A percentile compares a stretch with the other conserved stretches of the same genome.
These are phyloP conservation scores for Mrakia gelida DNA, from an alignment of 768 basidiomycete genomes.

Conservation along the genomic window DNA sequence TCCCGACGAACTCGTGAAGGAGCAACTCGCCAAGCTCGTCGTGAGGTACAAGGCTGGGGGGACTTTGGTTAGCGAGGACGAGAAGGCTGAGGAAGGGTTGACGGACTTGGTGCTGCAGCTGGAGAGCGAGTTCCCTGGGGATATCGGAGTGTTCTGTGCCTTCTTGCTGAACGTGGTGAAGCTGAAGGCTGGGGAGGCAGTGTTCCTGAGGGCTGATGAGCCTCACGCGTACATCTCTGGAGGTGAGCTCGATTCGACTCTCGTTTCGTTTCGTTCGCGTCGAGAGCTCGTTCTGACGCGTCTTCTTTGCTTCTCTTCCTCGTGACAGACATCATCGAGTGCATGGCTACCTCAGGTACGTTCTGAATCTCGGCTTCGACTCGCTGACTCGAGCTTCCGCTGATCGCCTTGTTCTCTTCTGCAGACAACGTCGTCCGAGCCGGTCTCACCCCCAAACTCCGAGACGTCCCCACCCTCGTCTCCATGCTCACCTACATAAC, in stretches of 20 bases:
- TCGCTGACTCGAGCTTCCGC: too few species aligned
- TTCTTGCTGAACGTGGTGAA: slow-evolving; percentile 83
- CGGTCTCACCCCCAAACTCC: slow-evolving; percentile 91
- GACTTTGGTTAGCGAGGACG: slow-evolving; percentile 48
- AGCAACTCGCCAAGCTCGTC: slow-evolving; percentile 58
- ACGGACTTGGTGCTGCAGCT: slow-evolving; percentile 54
- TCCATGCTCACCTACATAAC: slow-evolving; percentile 79
- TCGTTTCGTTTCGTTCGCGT: slow-evolving; percentile 2
- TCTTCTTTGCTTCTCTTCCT: background rate
- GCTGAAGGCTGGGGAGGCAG: slow-evolving; percentile 77
- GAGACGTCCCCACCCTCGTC: slow-evolving; percentile 87
- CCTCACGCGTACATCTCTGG: slow-evolving; percentile 95
- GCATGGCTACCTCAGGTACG: slow-evolving; percentile 80
- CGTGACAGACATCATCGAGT: slow-evolving; percentile 84
- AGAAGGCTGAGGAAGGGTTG: slow-evolving; percentile 50
- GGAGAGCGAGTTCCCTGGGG: slow-evolving; percentile 73
- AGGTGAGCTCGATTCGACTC: slow-evolving; percentile 52
- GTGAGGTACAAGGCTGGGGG: slow-evolving; percentile 54
- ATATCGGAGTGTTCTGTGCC: slow-evolving; percentile 88
- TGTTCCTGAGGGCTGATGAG: slow-evolving; percentile 91
- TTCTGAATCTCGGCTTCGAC: too few species aligned
- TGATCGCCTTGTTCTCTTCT: too few species aligned
- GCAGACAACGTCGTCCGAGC: slow-evolving; percentile 95
- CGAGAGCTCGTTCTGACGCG: background rate
- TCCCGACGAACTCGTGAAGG: slow-evolving; percentile 49